Base-by-base conservation (phyloP, 169 alveolate genomes). In the Eimeria maxima region DNA sequence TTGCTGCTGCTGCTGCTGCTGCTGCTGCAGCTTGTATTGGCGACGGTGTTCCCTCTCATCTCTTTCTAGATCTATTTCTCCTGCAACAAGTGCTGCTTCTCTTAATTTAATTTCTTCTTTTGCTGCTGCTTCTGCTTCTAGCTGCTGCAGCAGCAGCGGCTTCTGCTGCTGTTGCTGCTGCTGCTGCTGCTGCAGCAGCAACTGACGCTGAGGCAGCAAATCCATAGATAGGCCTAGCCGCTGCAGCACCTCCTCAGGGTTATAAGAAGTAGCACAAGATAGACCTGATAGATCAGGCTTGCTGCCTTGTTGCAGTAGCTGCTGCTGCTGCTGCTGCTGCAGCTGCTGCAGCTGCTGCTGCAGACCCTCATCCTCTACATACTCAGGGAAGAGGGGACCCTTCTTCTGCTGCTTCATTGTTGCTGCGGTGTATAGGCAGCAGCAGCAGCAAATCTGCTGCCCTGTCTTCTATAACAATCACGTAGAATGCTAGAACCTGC, bases 31-130 rank as follows among this genome's bases (percentile, higher is more conserved):
- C 83, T 87, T 60, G 69, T 44, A 78, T 84, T 67, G 83, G 71
- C 67, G 94, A 42, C 94, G 94, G 94, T 87, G 94, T 18, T 87
- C 84, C 42, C 94, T 87, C 14, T 87, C 94, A 44, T 84, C 92
- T 53, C 92, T 53, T 42, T 84, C 92, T 4, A 84, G 92, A 57
- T 45, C 20, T 4, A 84, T 44, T 55, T 84, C 92, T 84, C 92
- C 92, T 4, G 50, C 22, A 14, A 84, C 92, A 4, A 84, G 76
- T 18, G 76, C 92, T 14, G 57, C 92, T 84, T 84, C 92, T 84
- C 57, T 38, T 38, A 65, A 13, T 29, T 42, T 4, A 11, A 84
- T 33, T 47, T 29, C 78, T 45, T 57, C 76, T 33, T 84, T 53
- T 13, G 55, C 78, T 57, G 73, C 92, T 84, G 47, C 63, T 22